phyloP scores from a whole-genome alignment of 768 basidiomycete species.

The Boletus tylopilopsis region DNA sequence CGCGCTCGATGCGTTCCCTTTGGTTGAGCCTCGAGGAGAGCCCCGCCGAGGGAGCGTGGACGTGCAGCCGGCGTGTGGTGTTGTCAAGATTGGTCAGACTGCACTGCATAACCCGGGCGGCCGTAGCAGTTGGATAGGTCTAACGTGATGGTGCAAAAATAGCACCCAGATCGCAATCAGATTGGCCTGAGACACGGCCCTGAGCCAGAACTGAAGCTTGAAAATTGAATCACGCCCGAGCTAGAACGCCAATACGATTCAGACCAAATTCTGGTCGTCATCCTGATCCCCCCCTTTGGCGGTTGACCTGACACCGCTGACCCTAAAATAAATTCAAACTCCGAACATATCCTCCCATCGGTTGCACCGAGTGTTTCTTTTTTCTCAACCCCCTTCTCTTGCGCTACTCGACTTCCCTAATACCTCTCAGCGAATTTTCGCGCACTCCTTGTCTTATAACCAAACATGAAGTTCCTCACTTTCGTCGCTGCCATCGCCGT shows the following conservation, averaged over 20 bases:
- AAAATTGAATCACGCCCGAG: too few relatives aligned
- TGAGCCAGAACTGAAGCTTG: too few relatives aligned
- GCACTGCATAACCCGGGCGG: slow-evolving; percentile 89
- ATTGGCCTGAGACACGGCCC: not conserved
- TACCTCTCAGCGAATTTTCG: slow-evolving; percentile 12
- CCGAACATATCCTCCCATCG: slow-evolving; percentile 18
- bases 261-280: too few relatives aligned
- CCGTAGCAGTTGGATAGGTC: slow-evolving; percentile 89
- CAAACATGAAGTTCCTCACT: slow-evolving; percentile 36
- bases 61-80: slow-evolving; percentile 31
- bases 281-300: too few relatives aligned
- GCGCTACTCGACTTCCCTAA: not conserved
- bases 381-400: not conserved
- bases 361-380: not conserved
- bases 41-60: slow-evolving; percentile 6
- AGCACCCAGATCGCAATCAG: not conserved
- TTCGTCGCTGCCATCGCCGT: slow-evolving; percentile 30
- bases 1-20: slow-evolving; percentile 45
- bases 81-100: slow-evolving; percentile 93
- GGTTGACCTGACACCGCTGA: not conserved
- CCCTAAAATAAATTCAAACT: slow-evolving; percentile 26
- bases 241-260: too few relatives aligned
- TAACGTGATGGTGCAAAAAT: slow-evolving; percentile 27
- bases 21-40: slow-evolving; percentile 8
- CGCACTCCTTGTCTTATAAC: slow-evolving; percentile 18